Base-by-base conservation (phyloP, 2,329 filamentous ascomycete genomes). In the Tolypocladium capitatum region DNA sequence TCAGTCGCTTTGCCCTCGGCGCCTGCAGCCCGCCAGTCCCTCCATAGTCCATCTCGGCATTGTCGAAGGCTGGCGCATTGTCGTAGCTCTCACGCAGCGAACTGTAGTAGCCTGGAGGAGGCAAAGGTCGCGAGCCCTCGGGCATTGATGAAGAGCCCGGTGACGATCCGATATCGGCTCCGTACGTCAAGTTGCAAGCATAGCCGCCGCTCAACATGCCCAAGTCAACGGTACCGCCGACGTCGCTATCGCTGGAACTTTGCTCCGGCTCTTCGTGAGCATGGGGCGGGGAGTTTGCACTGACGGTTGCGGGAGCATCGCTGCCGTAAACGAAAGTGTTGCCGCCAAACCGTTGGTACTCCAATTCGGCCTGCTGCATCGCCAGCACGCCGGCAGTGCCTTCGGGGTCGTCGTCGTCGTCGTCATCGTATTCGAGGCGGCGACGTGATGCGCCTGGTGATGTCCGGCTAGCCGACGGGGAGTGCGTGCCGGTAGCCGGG, bases 21-120 rank as follows among this genome's bases (percentile, higher is more conserved):
- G 86, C 78, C 52, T 89, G 81, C 28, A 96, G 67, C 1, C 92
- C 92, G 36, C 91, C 92, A n/a, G 89, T 96, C 8, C 86, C 90
- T 45, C 80, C 85, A 43, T 87, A 89, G 63, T 97, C 91, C 45
- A 95, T 84, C 47, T 85, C 78, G 6, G 84, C 87, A 47, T 81
- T 74, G 14, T 68, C 60, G 53, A 75, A 75, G 7, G 69, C 68
- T 1, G 70, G 60, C 1, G 62, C 57, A 42, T 58, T 58, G 48
- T 60, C 58, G 16, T 66, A 55, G 16, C 53, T 54, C 21, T 60
- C 54, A 35, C 54, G 55, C 13, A 55, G 51, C 28, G 54, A 55
- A 42, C 56, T 53, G 43, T 59, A 56, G 51, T 67, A 60, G 51
- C 69, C 58, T 46, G 73, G 65, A 21, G 66, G 71, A 5, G 76